Percentiles rank a stretch among this genome's conserved stretches.
phyloP scores from a whole-genome alignment of 805 yeast genomes.

The Kurtzmaniella cleridarum region DNA sequence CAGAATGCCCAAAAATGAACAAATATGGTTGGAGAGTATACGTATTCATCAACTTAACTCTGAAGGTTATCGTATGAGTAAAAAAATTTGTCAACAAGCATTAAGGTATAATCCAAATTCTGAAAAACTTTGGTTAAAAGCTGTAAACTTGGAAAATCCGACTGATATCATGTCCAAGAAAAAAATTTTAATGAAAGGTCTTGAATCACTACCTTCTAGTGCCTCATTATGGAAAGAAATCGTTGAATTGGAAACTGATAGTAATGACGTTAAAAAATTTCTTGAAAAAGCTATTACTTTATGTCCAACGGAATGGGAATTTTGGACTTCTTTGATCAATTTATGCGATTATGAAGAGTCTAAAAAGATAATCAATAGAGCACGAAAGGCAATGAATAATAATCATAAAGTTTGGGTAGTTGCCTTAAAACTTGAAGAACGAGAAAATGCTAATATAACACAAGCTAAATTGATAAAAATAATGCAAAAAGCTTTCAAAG shows the following conservation, averaged over 20 bases:
- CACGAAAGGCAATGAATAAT: constrained; percentile 49
- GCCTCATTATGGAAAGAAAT: constrained; percentile 65
- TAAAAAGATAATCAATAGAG: constrained; percentile 49
- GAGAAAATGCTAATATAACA: constrained; percentile 41
- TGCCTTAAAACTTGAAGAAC: constrained; percentile 60
- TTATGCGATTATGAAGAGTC: constrained; percentile 45
- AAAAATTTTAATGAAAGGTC: constrained; percentile 61
- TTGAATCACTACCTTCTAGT: constrained; percentile 57
- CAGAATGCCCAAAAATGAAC: constrained; percentile 59
- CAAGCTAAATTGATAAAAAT: constrained; percentile 43
- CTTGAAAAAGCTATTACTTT: constrained; percentile 62
- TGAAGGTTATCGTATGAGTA: constrained; percentile 41
- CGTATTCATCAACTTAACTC: constrained; percentile 48
- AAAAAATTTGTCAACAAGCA: constrained; percentile 60
- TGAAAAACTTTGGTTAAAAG: constrained; percentile 66
- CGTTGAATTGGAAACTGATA: constrained; percentile 53
- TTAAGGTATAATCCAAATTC: constrained; percentile 52
- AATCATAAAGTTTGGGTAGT: constrained; percentile 60
- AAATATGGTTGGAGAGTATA: constrained; percentile 78
- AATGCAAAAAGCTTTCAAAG: constrained; percentile 43
- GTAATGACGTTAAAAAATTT: constrained; percentile 45
- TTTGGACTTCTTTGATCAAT: constrained; percentile 60
- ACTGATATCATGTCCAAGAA: constrained; percentile 47
- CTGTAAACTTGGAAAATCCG: constrained; percentile 53
- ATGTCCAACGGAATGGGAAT: constrained; percentile 55